phyloP scores from a whole-genome alignment of 495 filamentous ascomycete genomes.

The Annulohypoxylon bovei region DNA sequence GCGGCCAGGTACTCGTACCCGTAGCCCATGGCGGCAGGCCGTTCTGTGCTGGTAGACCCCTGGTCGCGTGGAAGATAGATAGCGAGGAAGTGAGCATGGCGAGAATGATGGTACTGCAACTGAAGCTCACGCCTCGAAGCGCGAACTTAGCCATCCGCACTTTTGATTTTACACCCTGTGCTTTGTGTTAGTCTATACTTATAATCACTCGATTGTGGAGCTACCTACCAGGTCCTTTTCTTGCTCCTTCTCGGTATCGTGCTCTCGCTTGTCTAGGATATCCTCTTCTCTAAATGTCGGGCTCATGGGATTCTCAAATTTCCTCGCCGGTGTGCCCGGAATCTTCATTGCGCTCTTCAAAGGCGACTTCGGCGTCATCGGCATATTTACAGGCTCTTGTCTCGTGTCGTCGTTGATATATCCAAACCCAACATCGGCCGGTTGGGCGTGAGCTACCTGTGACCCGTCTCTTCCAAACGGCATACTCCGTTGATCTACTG shows the following conservation, averaged over 20 bases:
- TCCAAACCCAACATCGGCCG: slow-evolving; percentile 90
- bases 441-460: slow-evolving; percentile 69
- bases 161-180: slow-evolving; percentile 88
- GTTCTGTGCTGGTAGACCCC: slow-evolving; percentile 74
- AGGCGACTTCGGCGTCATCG: slow-evolving; percentile 74
- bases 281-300: slow-evolving; percentile 91
- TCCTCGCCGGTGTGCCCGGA: slow-evolving; percentile 78
- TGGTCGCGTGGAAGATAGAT: slow-evolving; percentile 88
- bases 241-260: slow-evolving; percentile 80
- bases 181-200: slow-evolving; percentile 46
- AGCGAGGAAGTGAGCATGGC: slow-evolving; percentile 86
- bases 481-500: slow-evolving; percentile 69
- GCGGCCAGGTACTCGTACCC: slow-evolving; percentile 86
- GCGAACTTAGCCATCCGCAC: slow-evolving; percentile 95
- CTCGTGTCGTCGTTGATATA: slow-evolving; percentile 74
- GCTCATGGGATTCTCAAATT: slow-evolving; percentile 74
- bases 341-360: slow-evolving; percentile 87
- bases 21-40: slow-evolving; percentile 83
- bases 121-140: slow-evolving; percentile 92
- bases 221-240: slow-evolving; percentile 81
- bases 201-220: neutral
- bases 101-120: slow-evolving; percentile 93
- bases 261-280: slow-evolving; percentile 81
- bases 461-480: slow-evolving; percentile 73
- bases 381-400: slow-evolving; percentile 60